Conservation (phyloP, 257 asterid genomes). For the Linaria vulgaris region DNA sequence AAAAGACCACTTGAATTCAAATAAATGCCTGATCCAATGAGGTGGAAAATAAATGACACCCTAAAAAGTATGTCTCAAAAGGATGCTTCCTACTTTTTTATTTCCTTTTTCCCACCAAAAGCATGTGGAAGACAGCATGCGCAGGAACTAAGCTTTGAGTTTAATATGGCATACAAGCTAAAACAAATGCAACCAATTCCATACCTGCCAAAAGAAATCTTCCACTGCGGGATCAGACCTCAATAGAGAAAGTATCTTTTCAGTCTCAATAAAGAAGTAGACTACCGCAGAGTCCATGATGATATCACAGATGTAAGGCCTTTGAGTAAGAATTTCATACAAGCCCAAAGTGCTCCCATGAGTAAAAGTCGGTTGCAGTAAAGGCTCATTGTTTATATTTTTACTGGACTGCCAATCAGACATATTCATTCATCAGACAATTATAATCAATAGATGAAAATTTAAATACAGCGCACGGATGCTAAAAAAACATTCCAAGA, state of each 20-base stretch:
- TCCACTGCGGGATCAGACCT: slow-evolving; percentile 77
- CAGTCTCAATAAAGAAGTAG: slow-evolving; percentile 76
- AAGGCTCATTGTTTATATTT: slow-evolving; percentile 39
- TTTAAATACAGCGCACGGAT: slow-evolving; percentile 9
- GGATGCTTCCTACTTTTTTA: slow-evolving; percentile 5
- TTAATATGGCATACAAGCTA: slow-evolving; percentile 11
- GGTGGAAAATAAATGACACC: not conserved
- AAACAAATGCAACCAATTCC: slow-evolving; percentile 24
- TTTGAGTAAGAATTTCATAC: slow-evolving; percentile 88
- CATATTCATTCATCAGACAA: slow-evolving; percentile 22
- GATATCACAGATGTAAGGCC: slow-evolving; percentile 77
- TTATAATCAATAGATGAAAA: slow-evolving; percentile 16
- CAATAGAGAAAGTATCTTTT: slow-evolving; percentile 59
- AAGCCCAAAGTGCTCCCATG: slow-evolving; percentile 98
- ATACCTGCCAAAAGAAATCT: slow-evolving; percentile 95
- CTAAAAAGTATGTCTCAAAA: not conserved
- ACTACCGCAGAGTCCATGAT: slow-evolving; percentile 76
- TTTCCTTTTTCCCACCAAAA: slow-evolving; percentile 16
- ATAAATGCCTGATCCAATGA: not conserved
- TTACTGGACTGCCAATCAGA: slow-evolving; percentile 56
- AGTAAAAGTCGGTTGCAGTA: slow-evolving; percentile 70
- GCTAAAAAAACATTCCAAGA: slow-evolving; percentile 20
- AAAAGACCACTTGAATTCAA: slow-evolving; percentile 11
- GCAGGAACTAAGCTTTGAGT: slow-evolving; percentile 17
- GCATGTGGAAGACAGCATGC: slow-evolving; percentile 15